Base-by-base conservation (phyloP, 768 basidiomycete species). In the Naganishia vaughanmartiniae region DNA sequence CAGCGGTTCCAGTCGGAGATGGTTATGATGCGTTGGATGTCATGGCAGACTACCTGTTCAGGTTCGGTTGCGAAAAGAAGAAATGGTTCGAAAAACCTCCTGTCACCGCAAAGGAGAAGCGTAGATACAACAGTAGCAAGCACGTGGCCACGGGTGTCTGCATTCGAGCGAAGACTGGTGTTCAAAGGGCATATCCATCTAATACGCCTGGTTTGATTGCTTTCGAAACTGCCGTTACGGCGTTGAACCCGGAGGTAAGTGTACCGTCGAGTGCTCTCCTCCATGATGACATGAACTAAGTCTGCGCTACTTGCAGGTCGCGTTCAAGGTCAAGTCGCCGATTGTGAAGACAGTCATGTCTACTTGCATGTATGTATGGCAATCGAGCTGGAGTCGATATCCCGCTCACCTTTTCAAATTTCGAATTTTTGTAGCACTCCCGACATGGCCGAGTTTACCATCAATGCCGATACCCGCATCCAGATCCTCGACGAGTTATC, bases 401-500 rank as follows among this genome's bases (percentile, higher is more conserved):
- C 72, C n/a, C 88, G 88, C 75, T 42, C 0, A 24, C 15, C 34
- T 39, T 51, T 33, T 72, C 21, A 17, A 42, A 31, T 15, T 21
- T 17, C 31, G n/a, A n/a, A n/a, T n/a, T 74, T 72, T 60, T 15
- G 24, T 51, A 74, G 75, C 2, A 66, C 73, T 2, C 73, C 76
- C 11, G 70, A 66, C n/a, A 73, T 76, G 73, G 73, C 73, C 26
- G 80, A 80, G 58, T 73, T 81, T 30, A 70, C 77, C 36, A 85
- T 94, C 71, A 90, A 91, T 81, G 78, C 81, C 67, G 87, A 92
- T 77, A 93, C 90, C 6, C 89, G 90, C 70, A 92, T 93, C 65
- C 91, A 92, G 79, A 86, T 93, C 71, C 78, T 93, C 57, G 90
- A 92, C 75, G 88, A 89, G 28, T 88, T 93, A 84, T 82, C 87